Base-by-base conservation (phyloP, 495 filamentous ascomycete species). In the Lophium mytilinum region DNA sequence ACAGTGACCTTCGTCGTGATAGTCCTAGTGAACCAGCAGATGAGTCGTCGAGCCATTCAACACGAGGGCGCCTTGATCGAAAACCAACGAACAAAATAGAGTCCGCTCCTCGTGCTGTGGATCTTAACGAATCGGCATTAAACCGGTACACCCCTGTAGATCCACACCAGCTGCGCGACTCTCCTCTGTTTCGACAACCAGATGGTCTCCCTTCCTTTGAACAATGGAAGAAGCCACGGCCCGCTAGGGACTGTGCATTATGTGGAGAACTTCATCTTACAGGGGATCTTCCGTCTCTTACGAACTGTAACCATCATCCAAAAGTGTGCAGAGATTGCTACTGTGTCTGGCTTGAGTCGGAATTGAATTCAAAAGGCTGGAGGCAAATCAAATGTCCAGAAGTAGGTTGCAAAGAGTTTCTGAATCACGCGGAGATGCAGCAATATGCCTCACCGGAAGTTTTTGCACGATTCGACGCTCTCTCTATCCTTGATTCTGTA, bases 401-500 rank as follows among this genome's bases (percentile, higher is more conserved):
- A 19, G 30, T 6, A 18, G 45, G 52, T 5, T 63, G 61, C 39
- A 37, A 37, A 21, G 50, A 52, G 6, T 14, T 54, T 21, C 37
- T 59, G 42, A 3, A 45, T 11, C 57, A 64, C 30, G n/a, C 57
- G 19, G 47, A 60, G 4, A 39, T 64, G 4, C 41, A 63, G 18
- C 51, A 56, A 35, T 52, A 59, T 17, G 61, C 61, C 19, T 18
- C 37, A 47, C 45, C n/a, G 18, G 47, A 63, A 18, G 37, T 39
- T 11, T 63, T 46, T 35, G 48, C 43, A 3, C 62, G 60, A 19
- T 69, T 67, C 58, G 70, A 72, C 60, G 18, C 47, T 36, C 58
- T 68, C 1, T 33, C 53, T 0, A 37, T 56, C 17, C 52, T 61
- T 15, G 24, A 46, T 7, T 55, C 58, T 30, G 63, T 75, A 6